Evolutionary conservation across 768 basidiomycete species (phyloP).

Genomic region (Tylopilus felleus): DNA sequence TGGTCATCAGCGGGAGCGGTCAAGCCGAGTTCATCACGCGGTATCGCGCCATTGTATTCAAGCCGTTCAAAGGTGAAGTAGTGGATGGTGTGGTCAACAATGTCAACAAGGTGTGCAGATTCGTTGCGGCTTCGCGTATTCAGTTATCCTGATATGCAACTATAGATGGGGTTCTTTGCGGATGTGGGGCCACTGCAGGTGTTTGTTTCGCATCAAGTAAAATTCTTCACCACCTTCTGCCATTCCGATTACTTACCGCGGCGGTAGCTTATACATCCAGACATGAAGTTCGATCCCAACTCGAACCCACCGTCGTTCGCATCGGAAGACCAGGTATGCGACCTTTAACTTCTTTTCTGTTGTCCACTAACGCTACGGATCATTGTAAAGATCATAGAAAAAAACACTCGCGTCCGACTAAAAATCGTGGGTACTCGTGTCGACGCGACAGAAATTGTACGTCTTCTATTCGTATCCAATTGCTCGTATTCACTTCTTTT

Average conservation of each 20-base stretch:
- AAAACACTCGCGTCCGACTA: slow-evolving; percentile 86
- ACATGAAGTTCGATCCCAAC: slow-evolving; percentile 93
- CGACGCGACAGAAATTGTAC: slow-evolving; percentile 94
- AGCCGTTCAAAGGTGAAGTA: slow-evolving; percentile 99
- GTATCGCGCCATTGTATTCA: slow-evolving; percentile 97
- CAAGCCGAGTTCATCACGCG: slow-evolving; percentile 95
- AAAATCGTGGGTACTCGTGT: slow-evolving; percentile 99
- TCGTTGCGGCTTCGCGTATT: not conserved
- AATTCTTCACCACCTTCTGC: slow-evolving; percentile 21
- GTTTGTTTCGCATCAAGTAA: slow-evolving; percentile 93
- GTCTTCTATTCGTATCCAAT: slow-evolving; percentile 29
- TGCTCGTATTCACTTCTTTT: not conserved
- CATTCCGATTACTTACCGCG: slow-evolving; percentile 3
- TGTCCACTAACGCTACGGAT: not conserved
- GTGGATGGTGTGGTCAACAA: slow-evolving; percentile 95
- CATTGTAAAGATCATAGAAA: slow-evolving; percentile 73
- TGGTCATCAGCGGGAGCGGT: slow-evolving; percentile 86
- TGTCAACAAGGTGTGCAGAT: slow-evolving; percentile 79
- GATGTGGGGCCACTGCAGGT: slow-evolving; percentile 93
- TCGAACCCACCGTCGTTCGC: slow-evolving; percentile 96
- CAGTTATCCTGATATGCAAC: not conserved
- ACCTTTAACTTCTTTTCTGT: not conserved
- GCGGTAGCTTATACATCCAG: slow-evolving; percentile 85
- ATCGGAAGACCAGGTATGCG: slow-evolving; percentile 76
- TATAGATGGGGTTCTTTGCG: slow-evolving; percentile 97